Evolutionary conservation across 176 grass and related monocot species (phyloP).

Genomic region (Oropetium thomaeum): DNA sequence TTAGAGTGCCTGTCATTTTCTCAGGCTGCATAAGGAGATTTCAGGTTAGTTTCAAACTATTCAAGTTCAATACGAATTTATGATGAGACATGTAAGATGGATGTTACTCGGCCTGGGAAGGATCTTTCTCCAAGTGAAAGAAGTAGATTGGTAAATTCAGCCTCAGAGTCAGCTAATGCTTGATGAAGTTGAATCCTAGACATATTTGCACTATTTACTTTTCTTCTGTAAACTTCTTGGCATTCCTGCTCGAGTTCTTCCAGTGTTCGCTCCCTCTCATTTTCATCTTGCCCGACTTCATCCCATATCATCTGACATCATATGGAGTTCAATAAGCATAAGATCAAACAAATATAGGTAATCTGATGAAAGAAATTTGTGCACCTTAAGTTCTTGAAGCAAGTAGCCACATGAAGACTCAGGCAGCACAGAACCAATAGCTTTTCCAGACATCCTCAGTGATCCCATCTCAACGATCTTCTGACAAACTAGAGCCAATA

Average conservation of each 20-base stretch:
- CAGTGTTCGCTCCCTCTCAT: conserved; percentile 72
- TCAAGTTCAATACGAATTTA: conserved; percentile 3
- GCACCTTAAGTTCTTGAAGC: conserved; percentile 90
- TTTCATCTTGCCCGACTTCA: conserved; percentile 78
- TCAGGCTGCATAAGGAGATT: conserved; percentile 64
- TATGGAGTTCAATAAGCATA: conserved; percentile 3
- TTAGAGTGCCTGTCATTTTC: conserved; percentile 77
- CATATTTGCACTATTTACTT: conserved; percentile 85
- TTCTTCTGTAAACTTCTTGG: conserved; percentile 81
- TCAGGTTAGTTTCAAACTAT: conserved; percentile 31
- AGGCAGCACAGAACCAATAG: conserved; percentile 34
- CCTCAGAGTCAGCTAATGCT: conserved; percentile 89
- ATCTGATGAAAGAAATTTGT: conserved; percentile 9
- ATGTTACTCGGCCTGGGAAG: conserved; percentile 66
- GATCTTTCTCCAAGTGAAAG: conserved; percentile 97
- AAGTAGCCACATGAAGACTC: conserved; percentile 86
- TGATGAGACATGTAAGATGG: not conserved
- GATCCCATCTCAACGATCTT: conserved; percentile 59
- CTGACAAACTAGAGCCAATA: conserved; percentile 18
- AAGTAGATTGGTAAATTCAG: conserved; percentile 90
- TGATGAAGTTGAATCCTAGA: conserved; percentile 81
- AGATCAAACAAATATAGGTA: conserved; percentile 8
- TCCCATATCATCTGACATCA: conserved; percentile 87
- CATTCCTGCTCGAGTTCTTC: conserved; percentile 81
- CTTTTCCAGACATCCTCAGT: conserved; percentile 51